Evolutionary conservation across 768 basidiomycete genomes (phyloP).

Genomic region (Tylopilus sp.): DNA sequence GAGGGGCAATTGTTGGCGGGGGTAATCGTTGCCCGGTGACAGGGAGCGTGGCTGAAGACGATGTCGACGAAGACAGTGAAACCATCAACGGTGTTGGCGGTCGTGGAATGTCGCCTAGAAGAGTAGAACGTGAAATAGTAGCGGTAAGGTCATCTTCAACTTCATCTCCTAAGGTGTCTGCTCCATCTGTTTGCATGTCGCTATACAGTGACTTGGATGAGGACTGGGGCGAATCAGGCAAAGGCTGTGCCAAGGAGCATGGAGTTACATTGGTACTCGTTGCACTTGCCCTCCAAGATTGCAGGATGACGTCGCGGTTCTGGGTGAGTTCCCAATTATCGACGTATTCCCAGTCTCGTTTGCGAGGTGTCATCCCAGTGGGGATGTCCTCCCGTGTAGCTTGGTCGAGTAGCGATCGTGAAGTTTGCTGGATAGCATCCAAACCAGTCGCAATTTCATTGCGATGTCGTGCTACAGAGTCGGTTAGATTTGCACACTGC

Average conservation of each 20-base stretch:
- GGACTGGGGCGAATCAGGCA: slow-evolving; percentile 31
- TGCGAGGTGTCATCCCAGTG: slow-evolving; percentile 74
- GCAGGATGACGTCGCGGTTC: slow-evolving; percentile 57
- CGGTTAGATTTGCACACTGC: slow-evolving; percentile 42
- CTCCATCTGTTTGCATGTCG: slow-evolving; percentile 18
- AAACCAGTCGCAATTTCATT: slow-evolving; percentile 43
- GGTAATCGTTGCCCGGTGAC: slow-evolving; percentile 13
- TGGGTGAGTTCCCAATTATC: slow-evolving; percentile 73
- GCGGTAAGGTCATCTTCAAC: slow-evolving; percentile 19
- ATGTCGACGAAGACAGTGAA: slow-evolving; percentile 38
- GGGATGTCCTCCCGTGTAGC: slow-evolving; percentile 61
- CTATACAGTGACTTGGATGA: slow-evolving; percentile 12
- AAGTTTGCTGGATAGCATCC: slow-evolving; percentile 46
- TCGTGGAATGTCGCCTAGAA: slow-evolving; percentile 10
- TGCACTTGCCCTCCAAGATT: slow-evolving; percentile 43
- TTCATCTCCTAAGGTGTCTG: slow-evolving; percentile 17
- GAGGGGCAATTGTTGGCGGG: slow-evolving; percentile 1
- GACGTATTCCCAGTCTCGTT: slow-evolving; percentile 65
- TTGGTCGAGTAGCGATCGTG: slow-evolving; percentile 49
- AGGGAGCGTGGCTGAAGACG: slow-evolving; percentile 34
- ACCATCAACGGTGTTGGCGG: slow-evolving; percentile 22
- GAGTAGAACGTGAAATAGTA: slow-evolving; percentile 10
- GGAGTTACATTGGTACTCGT: slow-evolving; percentile 35
- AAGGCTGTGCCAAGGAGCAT: slow-evolving; percentile 35
- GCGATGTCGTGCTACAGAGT: slow-evolving; percentile 43